A percentile compares a stretch with the other conserved stretches of the same genome.
phyloP scores from a whole-genome alignment of 345 rosid genomes.

The Mangifera indica region DNA sequence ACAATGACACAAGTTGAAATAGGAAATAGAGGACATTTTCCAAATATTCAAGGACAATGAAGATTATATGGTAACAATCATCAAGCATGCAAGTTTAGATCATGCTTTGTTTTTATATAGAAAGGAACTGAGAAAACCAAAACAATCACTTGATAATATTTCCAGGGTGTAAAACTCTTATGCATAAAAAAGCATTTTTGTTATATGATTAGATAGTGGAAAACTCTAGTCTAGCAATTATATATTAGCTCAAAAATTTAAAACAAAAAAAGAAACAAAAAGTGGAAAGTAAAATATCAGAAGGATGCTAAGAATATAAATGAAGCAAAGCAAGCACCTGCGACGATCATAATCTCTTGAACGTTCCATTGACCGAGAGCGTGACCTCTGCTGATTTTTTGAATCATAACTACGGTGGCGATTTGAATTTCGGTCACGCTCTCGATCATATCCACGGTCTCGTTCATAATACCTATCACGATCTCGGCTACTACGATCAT shows the following conservation, averaged over 20 bases:
- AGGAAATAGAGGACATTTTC: neutral
- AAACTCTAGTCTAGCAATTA: neutral
- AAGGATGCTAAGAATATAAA: neutral
- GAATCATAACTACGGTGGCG: constrained; percentile 79
- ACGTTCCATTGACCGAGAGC: constrained; percentile 77
- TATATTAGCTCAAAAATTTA: neutral
- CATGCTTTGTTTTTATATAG: neutral
- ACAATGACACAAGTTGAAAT: neutral
- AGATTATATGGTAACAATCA: neutral
- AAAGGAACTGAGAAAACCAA: neutral
- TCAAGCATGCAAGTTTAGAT: neutral
- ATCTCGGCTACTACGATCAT: constrained; percentile 83
- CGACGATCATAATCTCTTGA: constrained; percentile 80
- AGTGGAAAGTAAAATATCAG: neutral
- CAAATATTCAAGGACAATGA: neutral
- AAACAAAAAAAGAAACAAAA: neutral
- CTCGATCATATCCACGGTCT: constrained; percentile 61
- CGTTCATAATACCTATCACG: constrained; percentile 77
- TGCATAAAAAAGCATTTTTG: neutral
- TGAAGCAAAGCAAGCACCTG: constrained; percentile 44
- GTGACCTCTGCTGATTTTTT: constrained; percentile 71
- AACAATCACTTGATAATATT: neutral
- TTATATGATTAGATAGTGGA: neutral
- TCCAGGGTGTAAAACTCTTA: neutral
- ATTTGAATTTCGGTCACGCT: constrained; percentile 63